Conservation (phyloP, 305 asterid species). For the Coffea humblotiana region DNA sequence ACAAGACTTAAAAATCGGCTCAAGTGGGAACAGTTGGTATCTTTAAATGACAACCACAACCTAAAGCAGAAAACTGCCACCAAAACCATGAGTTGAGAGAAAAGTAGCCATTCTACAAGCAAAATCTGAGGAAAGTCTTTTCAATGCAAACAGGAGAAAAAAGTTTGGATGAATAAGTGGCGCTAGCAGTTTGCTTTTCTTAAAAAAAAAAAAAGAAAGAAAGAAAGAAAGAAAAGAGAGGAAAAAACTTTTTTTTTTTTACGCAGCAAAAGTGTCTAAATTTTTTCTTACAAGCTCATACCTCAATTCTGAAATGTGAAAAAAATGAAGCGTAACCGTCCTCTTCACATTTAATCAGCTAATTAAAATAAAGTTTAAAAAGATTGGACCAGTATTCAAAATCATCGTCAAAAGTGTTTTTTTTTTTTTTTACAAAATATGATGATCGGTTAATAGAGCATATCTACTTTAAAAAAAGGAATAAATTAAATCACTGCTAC, state of each 20-base stretch:
- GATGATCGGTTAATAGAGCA: not conserved
- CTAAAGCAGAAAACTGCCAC: not conserved
- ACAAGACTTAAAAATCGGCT: not conserved
- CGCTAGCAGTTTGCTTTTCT: not conserved
- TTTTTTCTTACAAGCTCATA: not conserved
- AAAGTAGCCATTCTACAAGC: not conserved
- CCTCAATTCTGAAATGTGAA: not conserved
- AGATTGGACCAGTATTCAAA: not conserved
- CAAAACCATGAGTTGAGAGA: not conserved
- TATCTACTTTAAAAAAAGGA: not conserved
- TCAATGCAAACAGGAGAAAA: not conserved
- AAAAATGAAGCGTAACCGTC: not conserved
- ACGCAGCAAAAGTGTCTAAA: not conserved
- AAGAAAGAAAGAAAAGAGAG: too few species aligned
- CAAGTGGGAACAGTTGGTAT: not conserved
- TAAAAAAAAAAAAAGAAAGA: too few species aligned
- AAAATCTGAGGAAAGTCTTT: not conserved
- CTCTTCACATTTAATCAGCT: not conserved
- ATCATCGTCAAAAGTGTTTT: not conserved
- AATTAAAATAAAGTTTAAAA: not conserved
- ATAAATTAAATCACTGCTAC: not conserved
- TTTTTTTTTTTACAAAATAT: not conserved
- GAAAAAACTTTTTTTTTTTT: not conserved
- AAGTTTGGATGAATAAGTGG: not conserved
- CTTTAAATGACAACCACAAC: not conserved